Conservation (phyloP, 2,329 filamentous ascomycete species). For the Beauveria sp. region DNA sequence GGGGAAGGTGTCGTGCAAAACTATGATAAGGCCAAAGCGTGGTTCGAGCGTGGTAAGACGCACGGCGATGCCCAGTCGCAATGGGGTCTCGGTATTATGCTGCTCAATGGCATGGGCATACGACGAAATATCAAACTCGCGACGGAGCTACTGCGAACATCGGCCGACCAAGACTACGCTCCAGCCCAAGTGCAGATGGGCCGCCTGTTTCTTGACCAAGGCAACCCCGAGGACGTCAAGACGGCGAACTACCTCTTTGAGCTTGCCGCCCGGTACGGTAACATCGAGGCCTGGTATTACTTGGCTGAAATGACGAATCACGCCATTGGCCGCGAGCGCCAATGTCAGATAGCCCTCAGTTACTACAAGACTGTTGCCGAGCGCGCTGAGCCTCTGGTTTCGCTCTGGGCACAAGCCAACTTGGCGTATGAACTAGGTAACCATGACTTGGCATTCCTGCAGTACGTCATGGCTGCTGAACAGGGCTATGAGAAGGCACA, state of each 20-base stretch:
- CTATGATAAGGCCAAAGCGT: slow-evolving; percentile 66
- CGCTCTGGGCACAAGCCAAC: slow-evolving; percentile 77
- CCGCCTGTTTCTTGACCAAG: slow-evolving; percentile 79
- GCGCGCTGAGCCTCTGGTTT: slow-evolving; percentile 63
- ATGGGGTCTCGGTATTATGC: slow-evolving; percentile 76
- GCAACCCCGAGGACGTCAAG: slow-evolving; percentile 58
- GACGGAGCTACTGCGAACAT: slow-evolving; percentile 66
- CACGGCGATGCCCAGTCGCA: slow-evolving; percentile 78
- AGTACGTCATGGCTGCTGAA: slow-evolving; percentile 82
- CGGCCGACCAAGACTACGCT: slow-evolving; percentile 74
- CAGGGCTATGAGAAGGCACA: slow-evolving; percentile 87
- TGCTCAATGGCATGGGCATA: slow-evolving; percentile 70
- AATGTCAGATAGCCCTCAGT: slow-evolving; percentile 66
- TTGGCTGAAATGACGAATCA: slow-evolving; percentile 79
- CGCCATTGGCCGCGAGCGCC: slow-evolving; percentile 71
- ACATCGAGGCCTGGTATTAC: slow-evolving; percentile 88
- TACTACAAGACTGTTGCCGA: slow-evolving; percentile 81
- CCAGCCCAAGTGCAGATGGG: slow-evolving; percentile 78
- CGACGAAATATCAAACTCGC: slow-evolving; percentile 62
- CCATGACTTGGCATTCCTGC: slow-evolving; percentile 68
- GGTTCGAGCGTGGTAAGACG: slow-evolving; percentile 73
- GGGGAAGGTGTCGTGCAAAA: slow-evolving; percentile 79
- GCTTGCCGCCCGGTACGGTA: slow-evolving; percentile 70
- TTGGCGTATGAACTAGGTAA: slow-evolving; percentile 73
- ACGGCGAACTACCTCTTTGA: slow-evolving; percentile 83